Base-by-base conservation (phyloP, 805 yeast species). In the Yarrowia osloensis region DNA sequence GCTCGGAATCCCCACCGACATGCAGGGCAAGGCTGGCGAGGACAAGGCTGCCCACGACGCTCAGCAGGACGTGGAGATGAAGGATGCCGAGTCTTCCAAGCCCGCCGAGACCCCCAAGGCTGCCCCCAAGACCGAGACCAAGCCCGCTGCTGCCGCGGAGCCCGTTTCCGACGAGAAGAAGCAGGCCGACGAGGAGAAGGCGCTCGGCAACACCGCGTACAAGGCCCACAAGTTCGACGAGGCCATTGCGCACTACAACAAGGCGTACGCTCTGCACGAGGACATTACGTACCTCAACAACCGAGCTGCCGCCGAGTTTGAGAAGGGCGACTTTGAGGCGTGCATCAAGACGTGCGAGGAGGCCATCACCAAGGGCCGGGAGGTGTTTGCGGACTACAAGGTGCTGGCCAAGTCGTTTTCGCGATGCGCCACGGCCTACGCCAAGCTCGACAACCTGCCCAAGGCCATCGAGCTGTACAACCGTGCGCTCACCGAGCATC, bases 251-350 rank as follows among this genome's bases (percentile, higher is more conserved):
- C 81, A 86, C 70, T 95, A 95, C 80, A 82, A 90, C 75, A 84
- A 87, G 75, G 99, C 99, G 1, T 95, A 91, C 89, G 89, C 87
- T 37, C 76, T 86, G 22, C 79, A 82, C 79, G 84, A 87, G 74
- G 98, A 95, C 76, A 91, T 94, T 74, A 94, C 98, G 0, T 95
- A 89, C 77, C 83, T 95, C 77, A 95, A 96, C 82, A 95, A 95
- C 83, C 87, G 96, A 74, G 95, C 99, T 44, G 98, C 99, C 67
- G 99, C 99, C 37, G 97, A 95, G 79, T 95, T 79, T 75, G 99
- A 95, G 80, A 91, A 93, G 78, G 97, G 95, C 70, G 97, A 92
- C 74, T 90, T 85, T 74, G 97, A 92, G 68, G 79, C 87, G 12
- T 93, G 97, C 46, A 90, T 95, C 71, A 79, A 82, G 68, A 91